phyloP scores from a whole-genome alignment of 495 filamentous ascomycete species.

The Lasiosphaeris hirsuta region DNA sequence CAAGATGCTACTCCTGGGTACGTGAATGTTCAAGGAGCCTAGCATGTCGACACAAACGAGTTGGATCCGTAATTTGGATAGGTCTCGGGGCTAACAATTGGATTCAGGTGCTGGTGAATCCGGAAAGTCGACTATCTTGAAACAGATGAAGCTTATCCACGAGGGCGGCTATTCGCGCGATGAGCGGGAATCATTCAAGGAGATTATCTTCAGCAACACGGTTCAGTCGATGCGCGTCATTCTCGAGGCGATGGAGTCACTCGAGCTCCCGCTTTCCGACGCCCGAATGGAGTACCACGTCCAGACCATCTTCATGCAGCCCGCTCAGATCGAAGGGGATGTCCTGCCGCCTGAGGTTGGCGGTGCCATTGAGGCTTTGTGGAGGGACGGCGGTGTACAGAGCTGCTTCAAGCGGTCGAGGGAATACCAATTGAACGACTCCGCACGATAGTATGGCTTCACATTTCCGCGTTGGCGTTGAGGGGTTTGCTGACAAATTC shows the following conservation, averaged over 20 bases:
- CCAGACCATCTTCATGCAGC: constrained; percentile 95
- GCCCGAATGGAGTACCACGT: constrained; percentile 87
- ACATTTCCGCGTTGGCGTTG: not conserved
- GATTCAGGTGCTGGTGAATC: constrained; percentile 93
- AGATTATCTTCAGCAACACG: constrained; percentile 98
- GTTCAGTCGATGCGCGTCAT: constrained; percentile 96
- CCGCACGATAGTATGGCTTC: constrained; percentile 87
- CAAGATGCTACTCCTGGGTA: constrained; percentile 98
- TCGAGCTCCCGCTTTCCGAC: constrained; percentile 86
- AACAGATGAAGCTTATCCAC: constrained; percentile 96
- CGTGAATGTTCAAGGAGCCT: constrained; percentile 27
- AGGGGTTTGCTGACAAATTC: constrained; percentile 32
- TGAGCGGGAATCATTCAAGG: constrained; percentile 82
- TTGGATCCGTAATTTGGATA: not conserved
- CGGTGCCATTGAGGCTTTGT: constrained; percentile 85
- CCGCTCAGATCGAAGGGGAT: constrained; percentile 92
- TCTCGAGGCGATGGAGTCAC: constrained; percentile 91
- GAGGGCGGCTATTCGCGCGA: constrained; percentile 76
- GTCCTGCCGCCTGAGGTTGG: constrained; percentile 92
- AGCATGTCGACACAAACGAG: not conserved
- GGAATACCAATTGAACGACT: constrained; percentile 98
- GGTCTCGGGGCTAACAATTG: constrained; percentile 14
- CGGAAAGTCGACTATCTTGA: constrained; percentile 97
- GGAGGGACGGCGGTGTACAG: constrained; percentile 93
- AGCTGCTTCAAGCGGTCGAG: constrained; percentile 90